Evolutionary conservation across 306 rosid species (phyloP).

Genomic region (Luffa aegyptiaca): DNA sequence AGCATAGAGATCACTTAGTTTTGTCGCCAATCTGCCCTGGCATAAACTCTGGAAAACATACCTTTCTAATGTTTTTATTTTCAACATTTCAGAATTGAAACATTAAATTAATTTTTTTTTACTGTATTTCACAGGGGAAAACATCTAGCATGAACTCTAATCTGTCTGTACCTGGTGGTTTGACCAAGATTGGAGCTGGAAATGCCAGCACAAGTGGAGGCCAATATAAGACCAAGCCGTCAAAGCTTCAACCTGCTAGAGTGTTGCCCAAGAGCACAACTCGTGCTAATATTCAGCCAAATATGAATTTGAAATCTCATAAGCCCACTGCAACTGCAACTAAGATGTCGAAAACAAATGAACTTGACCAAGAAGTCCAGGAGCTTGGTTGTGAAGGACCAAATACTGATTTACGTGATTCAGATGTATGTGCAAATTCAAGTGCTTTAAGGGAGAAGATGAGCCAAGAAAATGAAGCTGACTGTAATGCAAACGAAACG

Average conservation of each 20-base stretch:
- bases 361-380: neutral
- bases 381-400: neutral
- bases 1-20: neutral
- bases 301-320: neutral
- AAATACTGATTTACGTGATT: neutral
- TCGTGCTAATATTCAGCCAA: conserved; percentile 19
- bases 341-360: neutral
- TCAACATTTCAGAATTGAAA: neutral
- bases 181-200: conserved; percentile 38
- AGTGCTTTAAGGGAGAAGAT: neutral
- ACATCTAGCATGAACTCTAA: conserved; percentile 35
- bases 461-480: conserved; percentile 1
- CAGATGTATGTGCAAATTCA: neutral
- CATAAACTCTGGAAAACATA: neutral
- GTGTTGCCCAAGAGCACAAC: conserved; percentile 14
- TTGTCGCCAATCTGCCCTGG: neutral
- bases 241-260: conserved; percentile 44
- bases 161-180: conserved; percentile 30
- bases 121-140: conserved; percentile 39
- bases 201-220: conserved; percentile 31
- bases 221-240: conserved; percentile 35
- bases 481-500: neutral
- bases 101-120: neutral
- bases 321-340: conserved; percentile 2
- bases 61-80: neutral